Evolutionary conservation across 345 rosid species (phyloP).

Genomic region (Nephelium lappaceum): DNA sequence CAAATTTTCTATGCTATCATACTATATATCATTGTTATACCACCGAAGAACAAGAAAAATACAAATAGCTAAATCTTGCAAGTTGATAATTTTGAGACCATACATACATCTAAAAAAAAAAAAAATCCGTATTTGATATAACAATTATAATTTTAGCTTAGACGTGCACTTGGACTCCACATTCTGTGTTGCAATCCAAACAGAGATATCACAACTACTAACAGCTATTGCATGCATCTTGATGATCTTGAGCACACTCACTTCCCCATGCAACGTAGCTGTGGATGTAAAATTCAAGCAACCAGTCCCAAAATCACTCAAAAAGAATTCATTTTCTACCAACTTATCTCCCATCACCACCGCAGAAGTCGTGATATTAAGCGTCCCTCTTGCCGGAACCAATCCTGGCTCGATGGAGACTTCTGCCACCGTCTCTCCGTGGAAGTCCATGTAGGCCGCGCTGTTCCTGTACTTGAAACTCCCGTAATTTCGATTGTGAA

Average conservation of each 20-base stretch:
- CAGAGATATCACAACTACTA: conserved; percentile 30
- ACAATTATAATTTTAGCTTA: conserved; percentile 29
- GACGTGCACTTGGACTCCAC: conserved; percentile 29
- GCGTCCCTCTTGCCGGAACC: conserved; percentile 31
- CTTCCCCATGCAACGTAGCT: conserved; percentile 40
- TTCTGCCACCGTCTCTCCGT: conserved; percentile 23
- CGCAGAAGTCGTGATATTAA: conserved; percentile 34
- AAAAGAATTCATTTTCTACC: conserved; percentile 24
- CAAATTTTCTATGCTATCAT: too few relatives aligned
- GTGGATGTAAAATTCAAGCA: conserved; percentile 36
- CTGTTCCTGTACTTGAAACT: conserved; percentile 39
- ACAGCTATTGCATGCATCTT: conserved; percentile 30
- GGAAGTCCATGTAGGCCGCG: conserved; percentile 31
- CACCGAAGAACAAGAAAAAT: too few relatives aligned
- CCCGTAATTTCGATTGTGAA: conserved; percentile 48
- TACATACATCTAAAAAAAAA: background rate
- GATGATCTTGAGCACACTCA: conserved; percentile 31
- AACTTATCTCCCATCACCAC: conserved; percentile 33
- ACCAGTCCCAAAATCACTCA: conserved; percentile 36
- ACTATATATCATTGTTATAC: background rate
- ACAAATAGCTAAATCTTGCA: too few relatives aligned
- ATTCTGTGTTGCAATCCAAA: conserved; percentile 18
- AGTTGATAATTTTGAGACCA: background rate
- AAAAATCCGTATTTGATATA: background rate
- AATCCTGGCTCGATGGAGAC: conserved; percentile 21